phyloP scores from a whole-genome alignment of 2,329 filamentous ascomycete species.

The Pseudocercospora pini-densiflorae region DNA sequence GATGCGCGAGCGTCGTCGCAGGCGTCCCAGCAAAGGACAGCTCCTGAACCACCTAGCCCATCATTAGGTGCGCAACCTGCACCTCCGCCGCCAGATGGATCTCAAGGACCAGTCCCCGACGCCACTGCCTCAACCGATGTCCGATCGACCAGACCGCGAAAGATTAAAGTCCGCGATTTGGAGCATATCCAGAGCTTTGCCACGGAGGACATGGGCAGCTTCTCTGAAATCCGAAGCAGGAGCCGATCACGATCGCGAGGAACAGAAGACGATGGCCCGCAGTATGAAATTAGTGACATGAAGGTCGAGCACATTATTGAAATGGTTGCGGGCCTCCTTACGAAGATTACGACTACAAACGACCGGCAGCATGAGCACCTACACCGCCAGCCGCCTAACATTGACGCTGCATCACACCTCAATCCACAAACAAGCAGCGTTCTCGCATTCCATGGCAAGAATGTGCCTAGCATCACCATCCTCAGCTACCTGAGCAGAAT shows the following conservation, averaged over 20 bases:
- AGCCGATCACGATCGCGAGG: slow-evolving; percentile 47
- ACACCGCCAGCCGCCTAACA: slow-evolving; percentile 71
- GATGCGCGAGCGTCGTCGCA: slow-evolving; percentile 23
- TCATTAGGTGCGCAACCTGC: slow-evolving; percentile 36
- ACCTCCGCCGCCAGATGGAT: slow-evolving; percentile 33
- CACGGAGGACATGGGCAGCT: slow-evolving; percentile 70
- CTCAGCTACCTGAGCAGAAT: slow-evolving; percentile 94
- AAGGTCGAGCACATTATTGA: slow-evolving; percentile 97
- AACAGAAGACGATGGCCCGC: slow-evolving; percentile 58
- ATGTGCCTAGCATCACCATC: slow-evolving; percentile 95
- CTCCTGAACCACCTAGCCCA: slow-evolving; percentile 31
- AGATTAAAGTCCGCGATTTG: slow-evolving; percentile 83
- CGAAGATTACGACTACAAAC: slow-evolving; percentile 97
- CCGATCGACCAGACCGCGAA: slow-evolving; percentile 53
- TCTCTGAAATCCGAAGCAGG: slow-evolving; percentile 52
- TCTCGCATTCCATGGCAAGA: slow-evolving; percentile 96
- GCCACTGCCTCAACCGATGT: slow-evolving; percentile 31
- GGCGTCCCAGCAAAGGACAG: slow-evolving; percentile 22
- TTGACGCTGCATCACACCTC: slow-evolving; percentile 63
- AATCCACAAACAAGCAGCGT: slow-evolving; percentile 72
- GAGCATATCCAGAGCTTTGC: slow-evolving; percentile 91
- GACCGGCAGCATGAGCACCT: slow-evolving; percentile 91
- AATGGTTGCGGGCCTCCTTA: slow-evolving; percentile 95
- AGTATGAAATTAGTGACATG: slow-evolving; percentile 97
- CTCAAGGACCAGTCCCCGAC: slow-evolving; percentile 10